Conservation (phyloP, 1,139 yeast species). For the Candida mesenterica region DNA sequence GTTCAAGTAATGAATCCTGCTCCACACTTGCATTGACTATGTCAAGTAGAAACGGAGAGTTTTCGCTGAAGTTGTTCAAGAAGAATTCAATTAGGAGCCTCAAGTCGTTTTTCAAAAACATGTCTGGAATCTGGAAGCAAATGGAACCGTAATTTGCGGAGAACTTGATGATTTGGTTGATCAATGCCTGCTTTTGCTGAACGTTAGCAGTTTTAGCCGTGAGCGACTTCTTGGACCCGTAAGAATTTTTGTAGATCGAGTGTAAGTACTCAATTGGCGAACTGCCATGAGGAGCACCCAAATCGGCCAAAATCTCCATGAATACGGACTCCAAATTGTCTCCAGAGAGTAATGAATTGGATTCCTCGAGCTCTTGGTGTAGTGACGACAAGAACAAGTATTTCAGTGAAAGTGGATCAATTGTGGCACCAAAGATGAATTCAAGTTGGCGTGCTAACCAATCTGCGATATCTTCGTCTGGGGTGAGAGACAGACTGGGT, state of each 20-base stretch:
- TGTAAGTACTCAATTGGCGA: slow-evolving; percentile 48
- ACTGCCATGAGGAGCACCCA: slow-evolving; percentile 37
- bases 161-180: slow-evolving; percentile 52
- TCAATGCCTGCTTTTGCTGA: slow-evolving; percentile 36
- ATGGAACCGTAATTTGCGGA: slow-evolving; percentile 68
- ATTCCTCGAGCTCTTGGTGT: slow-evolving; percentile 35
- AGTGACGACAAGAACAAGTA: slow-evolving; percentile 34
- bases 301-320: slow-evolving; percentile 55
- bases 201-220: slow-evolving; percentile 40
- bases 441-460: slow-evolving; percentile 36
- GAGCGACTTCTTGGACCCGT: slow-evolving; percentile 37
- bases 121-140: slow-evolving; percentile 66
- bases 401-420: slow-evolving; percentile 12
- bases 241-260: slow-evolving; percentile 41
- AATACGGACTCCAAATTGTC: slow-evolving; percentile 47
- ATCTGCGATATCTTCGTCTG: slow-evolving; percentile 23
- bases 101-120: slow-evolving; percentile 49
- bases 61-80: slow-evolving; percentile 29
- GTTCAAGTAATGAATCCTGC: slow-evolving; percentile 63
- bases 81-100: slow-evolving; percentile 26
- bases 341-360: slow-evolving; percentile 21
- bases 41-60: slow-evolving; percentile 56
- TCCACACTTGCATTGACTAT: slow-evolving; percentile 59
- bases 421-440: slow-evolving; percentile 41
- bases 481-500: not conserved